Evolutionary conservation across 441 rosid species (phyloP), one percentile per base, ranked within the genome.

Genomic region (Croton setiger): DNA sequence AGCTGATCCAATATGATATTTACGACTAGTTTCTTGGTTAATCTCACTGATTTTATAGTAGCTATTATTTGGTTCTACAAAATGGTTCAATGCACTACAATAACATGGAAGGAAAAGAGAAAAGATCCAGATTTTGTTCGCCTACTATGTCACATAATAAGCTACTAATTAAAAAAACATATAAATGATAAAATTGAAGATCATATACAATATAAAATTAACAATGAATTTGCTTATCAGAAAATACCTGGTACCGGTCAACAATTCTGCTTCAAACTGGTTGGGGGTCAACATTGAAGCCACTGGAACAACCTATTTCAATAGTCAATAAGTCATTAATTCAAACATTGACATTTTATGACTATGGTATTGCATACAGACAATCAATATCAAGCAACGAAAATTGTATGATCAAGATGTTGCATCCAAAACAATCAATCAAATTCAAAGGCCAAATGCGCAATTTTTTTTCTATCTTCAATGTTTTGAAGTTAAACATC

Each of bases 221-320:
- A 27, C 55, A 57, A 49, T 20, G 48, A 63, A 41, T 3, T 45
- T 66, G 21, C 14, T 49, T 11, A n/a, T 61, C 17, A 56, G 64
- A 45, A 63, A 78, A 43, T 89, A 96, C 99, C 98, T 96, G 72
- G 70, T 72, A 58, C 90, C 91, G 60, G 97, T 91, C 84, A 96
- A 84, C 23, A 74, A 81, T 72, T 96, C 99, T 49, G 99, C 99
- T 81, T 96, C 99, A 76, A 93, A 96, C 81, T 96, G 99, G 79
- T 96, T 96, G 76, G 99, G 99, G 65, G 99, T 96, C 89, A 96
- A 80, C 99, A 93, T 96, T 65, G 99, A 89, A 66, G 99, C 98
- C 78, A 89, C 83, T n/a, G 98, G 99, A 65, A 96, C 96, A 84
- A 96, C 99, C 99, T 96, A 12, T 51, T 51, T 37, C 55, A 37